Evolutionary conservation across 1,139 yeast species (phyloP).

Genomic region (Yarrowia galli): DNA sequence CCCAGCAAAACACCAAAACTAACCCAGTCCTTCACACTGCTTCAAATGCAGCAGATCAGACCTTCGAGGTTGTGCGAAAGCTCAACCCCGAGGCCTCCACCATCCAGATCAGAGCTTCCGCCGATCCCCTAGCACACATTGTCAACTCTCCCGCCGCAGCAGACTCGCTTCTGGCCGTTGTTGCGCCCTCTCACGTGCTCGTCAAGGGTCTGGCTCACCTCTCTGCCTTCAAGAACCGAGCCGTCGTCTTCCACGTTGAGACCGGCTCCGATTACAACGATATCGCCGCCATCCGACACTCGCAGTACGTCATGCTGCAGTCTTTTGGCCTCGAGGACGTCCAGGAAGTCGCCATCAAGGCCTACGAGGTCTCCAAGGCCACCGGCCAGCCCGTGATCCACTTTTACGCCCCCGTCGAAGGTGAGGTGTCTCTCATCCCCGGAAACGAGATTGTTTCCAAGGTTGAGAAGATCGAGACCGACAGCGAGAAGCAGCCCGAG

Average conservation of each 20-base stretch:
- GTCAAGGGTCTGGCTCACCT: constrained; percentile 68
- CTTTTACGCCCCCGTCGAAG: constrained; percentile 54
- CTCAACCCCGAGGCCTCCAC: constrained; percentile 28
- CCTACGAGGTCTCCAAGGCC: constrained; percentile 63
- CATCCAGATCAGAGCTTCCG: constrained; percentile 54
- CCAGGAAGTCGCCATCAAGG: constrained; percentile 59
- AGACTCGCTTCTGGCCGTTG: constrained; percentile 43
- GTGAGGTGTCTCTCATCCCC: constrained; percentile 40
- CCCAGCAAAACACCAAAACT: neutral
- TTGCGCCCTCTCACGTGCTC: constrained; percentile 59
- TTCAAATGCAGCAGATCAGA: constrained; percentile 36
- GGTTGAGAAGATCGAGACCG: constrained; percentile 40
- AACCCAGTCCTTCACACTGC: constrained; percentile 37
- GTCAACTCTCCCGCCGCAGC: constrained; percentile 40
- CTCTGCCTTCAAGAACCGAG: constrained; percentile 55
- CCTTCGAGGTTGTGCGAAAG: constrained; percentile 30
- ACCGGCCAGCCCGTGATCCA: constrained; percentile 69
- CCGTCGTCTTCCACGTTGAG: constrained; percentile 69
- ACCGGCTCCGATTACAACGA: constrained; percentile 62
- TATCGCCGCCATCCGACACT: constrained; percentile 74
- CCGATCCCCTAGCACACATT: constrained; percentile 62
- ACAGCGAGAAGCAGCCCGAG: constrained; percentile 47
- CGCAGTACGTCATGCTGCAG: constrained; percentile 67
- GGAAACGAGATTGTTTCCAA: constrained; percentile 42
- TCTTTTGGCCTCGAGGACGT: constrained; percentile 67